Base-by-base conservation (phyloP, 108 stramenopile species). In the Nitzschia palea region DNA sequence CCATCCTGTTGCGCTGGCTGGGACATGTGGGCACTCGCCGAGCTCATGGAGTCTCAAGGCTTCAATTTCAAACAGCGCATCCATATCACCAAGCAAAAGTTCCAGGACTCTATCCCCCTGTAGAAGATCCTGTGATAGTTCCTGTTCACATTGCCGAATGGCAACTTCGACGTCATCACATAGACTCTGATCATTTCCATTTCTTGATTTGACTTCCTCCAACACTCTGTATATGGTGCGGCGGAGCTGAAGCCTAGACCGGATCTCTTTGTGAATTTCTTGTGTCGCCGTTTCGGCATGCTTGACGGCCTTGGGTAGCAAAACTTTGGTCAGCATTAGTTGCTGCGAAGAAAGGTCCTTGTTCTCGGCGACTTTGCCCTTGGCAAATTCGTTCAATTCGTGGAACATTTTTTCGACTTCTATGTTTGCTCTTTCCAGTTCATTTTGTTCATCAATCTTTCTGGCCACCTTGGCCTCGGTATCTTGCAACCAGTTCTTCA, bases 311-410 rank as follows among this genome's bases (percentile, higher is more conserved):
- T 61, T 61, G 17, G 59, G 59, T 36, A 61, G 40, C 9, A 55
- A 29, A 9, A 43, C 14, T 43, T 61, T 43, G 36, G 36, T 23
- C 9, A 61, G 22, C 59, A 61, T 61, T 3, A 61, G 34, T 20
- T 61, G 36, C 20, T 61, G 59, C 5, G 36, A 14, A 23, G 15
- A 15, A 23, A 61, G 37, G 3, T 61, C 59, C 37, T 61, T 61
- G 22, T 61, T 61, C 27, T 61, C 59, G 6, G 36, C 37, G 4
- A 61, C 42, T 22, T 61, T 36, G 9, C 42, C 42, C 59, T 40
- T 61, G 6, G 59, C 59, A 20, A 40, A 61, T 14, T 61, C 59
- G 36, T 61, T 61, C 20, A 61, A 25, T 30, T 25, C 42, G 37
- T 40, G 4, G 37, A 61, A 61, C 59, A 61, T 61, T 25, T 5